These are phyloP conservation scores for Croton setiger DNA, from an alignment of 441 rosid genomes.

Conservation along the genomic window DNA sequence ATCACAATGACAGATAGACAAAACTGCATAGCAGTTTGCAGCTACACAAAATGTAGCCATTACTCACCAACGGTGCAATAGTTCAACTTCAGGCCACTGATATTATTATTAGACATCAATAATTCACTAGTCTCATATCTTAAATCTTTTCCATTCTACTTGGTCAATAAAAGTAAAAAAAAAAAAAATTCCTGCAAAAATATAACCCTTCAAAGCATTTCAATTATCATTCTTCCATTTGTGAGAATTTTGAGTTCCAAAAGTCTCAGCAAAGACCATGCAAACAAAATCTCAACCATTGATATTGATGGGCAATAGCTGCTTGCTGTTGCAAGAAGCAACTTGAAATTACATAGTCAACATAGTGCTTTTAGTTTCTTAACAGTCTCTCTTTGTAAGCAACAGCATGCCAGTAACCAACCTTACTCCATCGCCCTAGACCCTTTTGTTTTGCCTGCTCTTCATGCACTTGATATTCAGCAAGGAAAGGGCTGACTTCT, in stretches of 20 bases:
- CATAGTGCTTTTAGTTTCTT: background rate
- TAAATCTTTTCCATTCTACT: background rate
- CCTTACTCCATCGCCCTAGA: slow-evolving; percentile 90
- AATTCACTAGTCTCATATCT: background rate
- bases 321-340: background rate
- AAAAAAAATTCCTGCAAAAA: background rate
- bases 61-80: background rate
- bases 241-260: background rate
- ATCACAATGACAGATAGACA: background rate
- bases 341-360: background rate
- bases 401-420: slow-evolving; percentile 21
- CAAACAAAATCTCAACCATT: background rate
- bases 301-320: background rate
- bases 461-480: slow-evolving; percentile 59
- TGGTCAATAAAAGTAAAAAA: background rate
- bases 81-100: background rate
- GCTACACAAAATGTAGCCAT: background rate
- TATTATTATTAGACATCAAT: background rate
- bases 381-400: background rate
- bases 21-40: background rate
- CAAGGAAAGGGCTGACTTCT: slow-evolving; percentile 77
- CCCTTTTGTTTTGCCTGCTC: slow-evolving; percentile 84
- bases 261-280: background rate
- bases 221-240: background rate
- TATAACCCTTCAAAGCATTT: background rate